Conservation (phyloP, 768 basidiomycete species). For the Clavulina sp. region DNA sequence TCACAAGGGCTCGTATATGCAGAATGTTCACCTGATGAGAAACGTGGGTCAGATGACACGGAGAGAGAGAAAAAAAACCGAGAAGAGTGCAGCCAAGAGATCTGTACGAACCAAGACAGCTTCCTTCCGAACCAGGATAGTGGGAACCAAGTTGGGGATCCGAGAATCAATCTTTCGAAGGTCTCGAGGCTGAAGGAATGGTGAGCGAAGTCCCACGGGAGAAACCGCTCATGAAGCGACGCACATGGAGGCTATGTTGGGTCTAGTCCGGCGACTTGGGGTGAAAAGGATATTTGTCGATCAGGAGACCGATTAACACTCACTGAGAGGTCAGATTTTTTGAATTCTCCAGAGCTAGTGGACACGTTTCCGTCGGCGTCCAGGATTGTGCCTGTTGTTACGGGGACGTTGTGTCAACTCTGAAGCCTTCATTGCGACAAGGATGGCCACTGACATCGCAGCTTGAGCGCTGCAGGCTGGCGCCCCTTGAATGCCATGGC, state of each 20-base stretch:
- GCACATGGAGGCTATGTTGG: slow-evolving; percentile 80
- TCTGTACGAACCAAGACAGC: slow-evolving; percentile 61
- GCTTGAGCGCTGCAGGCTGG: slow-evolving; percentile 75
- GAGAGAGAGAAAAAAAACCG: neutral
- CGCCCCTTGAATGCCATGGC: slow-evolving; percentile 78
- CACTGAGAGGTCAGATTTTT: slow-evolving; percentile 78
- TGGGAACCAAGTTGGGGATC: slow-evolving; percentile 85
- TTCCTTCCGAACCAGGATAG: slow-evolving; percentile 76
- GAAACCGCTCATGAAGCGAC: slow-evolving; percentile 15
- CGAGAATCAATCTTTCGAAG: slow-evolving; percentile 91
- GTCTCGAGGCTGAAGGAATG: slow-evolving; percentile 58
- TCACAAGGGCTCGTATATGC: slow-evolving; percentile 87
- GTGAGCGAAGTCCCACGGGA: neutral
- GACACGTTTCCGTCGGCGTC: slow-evolving; percentile 73
- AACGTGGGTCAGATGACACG: neutral
- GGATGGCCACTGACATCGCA: slow-evolving; percentile 52
- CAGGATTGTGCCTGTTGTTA: slow-evolving; percentile 54
- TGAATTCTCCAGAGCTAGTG: slow-evolving; percentile 78
- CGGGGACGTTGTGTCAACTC: neutral
- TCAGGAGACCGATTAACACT: too few species aligned
- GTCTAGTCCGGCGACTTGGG: too few species aligned
- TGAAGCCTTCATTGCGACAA: slow-evolving; percentile 9
- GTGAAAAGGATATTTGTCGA: too few species aligned
- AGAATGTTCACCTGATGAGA: slow-evolving; percentile 65
- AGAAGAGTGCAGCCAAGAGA: too few species aligned